These are phyloP conservation scores for Pseudogymnoascus sp. DNA, from an alignment of 2,329 filamentous ascomycete species.

Conservation along the genomic window DNA sequence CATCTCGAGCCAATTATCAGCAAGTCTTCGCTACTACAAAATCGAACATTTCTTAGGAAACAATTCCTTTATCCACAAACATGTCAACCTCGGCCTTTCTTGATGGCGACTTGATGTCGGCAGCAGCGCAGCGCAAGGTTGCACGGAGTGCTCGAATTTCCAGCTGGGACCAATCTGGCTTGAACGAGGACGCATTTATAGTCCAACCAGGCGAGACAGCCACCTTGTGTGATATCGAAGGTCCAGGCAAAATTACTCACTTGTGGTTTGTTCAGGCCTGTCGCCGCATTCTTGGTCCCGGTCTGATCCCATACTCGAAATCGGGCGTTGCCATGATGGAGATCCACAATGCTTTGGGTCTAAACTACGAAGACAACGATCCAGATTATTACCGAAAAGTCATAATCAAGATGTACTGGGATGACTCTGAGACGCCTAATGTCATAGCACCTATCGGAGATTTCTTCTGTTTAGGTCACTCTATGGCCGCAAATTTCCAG, in stretches of 20 bases:
- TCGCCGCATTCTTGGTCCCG: conserved; percentile 29
- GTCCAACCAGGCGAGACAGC: conserved; percentile 27
- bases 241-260: conserved; percentile 29
- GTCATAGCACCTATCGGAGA: conserved; percentile 29
- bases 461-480: conserved; percentile 30
- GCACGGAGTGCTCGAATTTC: conserved; percentile 27
- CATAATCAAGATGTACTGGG: conserved; percentile 32
- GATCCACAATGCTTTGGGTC: conserved; percentile 28
- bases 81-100: background rate
- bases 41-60: background rate
- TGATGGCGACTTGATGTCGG: conserved; percentile 10
- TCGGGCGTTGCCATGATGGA: conserved; percentile 32
- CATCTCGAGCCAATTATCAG: background rate
- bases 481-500: conserved; percentile 30
- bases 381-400: conserved; percentile 33
- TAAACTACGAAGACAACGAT: conserved; percentile 30
- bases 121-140: conserved; percentile 19
- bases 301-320: conserved; percentile 30
- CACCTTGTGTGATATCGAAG: conserved; percentile 28
- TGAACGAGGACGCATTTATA: conserved; percentile 30
- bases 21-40: background rate
- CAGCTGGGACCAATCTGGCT: conserved; percentile 28
- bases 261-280: conserved; percentile 31
- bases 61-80: background rate
- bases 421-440: conserved; percentile 28